Evolutionary conservation across 208 protist genomes (phyloP), one percentile per base, ranked within the genome.

Genomic region (Endotrypanum monterogeii): DNA sequence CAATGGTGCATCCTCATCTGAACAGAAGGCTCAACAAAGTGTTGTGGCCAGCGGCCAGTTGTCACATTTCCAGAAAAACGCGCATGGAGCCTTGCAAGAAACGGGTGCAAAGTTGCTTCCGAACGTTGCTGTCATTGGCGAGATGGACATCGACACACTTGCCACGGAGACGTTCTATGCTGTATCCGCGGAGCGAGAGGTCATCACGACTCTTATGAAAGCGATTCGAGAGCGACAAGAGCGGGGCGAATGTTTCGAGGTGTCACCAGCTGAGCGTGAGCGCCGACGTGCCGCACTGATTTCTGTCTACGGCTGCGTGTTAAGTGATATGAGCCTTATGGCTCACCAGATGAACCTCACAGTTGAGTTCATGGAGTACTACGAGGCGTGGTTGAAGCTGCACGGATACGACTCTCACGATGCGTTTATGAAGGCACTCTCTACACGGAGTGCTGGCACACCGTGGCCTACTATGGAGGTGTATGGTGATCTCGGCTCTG

Each of bases 271-370:
- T 46, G 80, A 91, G 71, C 62, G 80, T 9, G 57, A 84, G 72
- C 82, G 79, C 56, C 89, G 79, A 67, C 89, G 88, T 57, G 67
- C 63, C 35, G 92, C 92, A 8, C 80, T 86, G 58, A 77, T 90
- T 30, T 82, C 86, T 16, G 89, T 96, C 9, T 96, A 94, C 83
- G 87, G 91, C 32, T 93, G 88, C 69, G 67, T 96, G 54, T 60
- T 91, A 14, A 93, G 88, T 65, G 89, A 96, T 69, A 92, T 92
- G 78, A 87, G 73, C 35, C 82, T 94, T 30, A 89, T 96, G 83
- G 57, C 69, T 2, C 58, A 81, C 51, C 89, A 94, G 61, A 82
- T 90, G 74, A 67, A 61, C 32, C 65, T 86, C 28, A 74, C 71
- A 7, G 66, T 60, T 4, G 80, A 89, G 57, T 94, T 96, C 71